A percentile compares a stretch with the other conserved stretches of the same genome.
These are phyloP conservation scores for Thuja plicata DNA, from an alignment of 83 land plant genomes.

Conservation along the genomic window DNA sequence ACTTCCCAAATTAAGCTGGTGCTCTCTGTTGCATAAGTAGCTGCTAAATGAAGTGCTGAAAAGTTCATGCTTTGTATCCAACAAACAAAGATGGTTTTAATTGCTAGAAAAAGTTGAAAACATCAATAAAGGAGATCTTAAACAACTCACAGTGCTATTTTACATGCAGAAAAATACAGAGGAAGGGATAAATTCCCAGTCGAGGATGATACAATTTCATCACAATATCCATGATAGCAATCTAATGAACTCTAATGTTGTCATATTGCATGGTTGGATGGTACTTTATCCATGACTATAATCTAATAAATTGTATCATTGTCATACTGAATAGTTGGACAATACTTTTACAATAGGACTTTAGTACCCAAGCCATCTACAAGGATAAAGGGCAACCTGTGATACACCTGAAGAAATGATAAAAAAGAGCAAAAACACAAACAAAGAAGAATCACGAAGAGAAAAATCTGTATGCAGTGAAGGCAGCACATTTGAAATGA, in stretches of 20 bases:
- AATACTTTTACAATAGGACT: not conserved
- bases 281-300: not conserved
- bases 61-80: not conserved
- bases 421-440: not conserved
- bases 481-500: not conserved
- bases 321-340: not conserved
- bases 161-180: not conserved
- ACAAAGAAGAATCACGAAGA: not conserved
- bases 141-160: not conserved
- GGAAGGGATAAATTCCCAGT: not conserved
- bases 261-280: too few relatives aligned
- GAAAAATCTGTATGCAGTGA: not conserved
- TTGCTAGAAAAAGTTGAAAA: not conserved
- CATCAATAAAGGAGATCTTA: not conserved
- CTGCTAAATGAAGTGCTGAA: not conserved
- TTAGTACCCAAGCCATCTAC: not conserved
- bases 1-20: not conserved
- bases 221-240: not conserved
- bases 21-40: not conserved
- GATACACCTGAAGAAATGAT: not conserved
- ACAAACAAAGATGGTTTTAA: not conserved
- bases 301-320: not conserved
- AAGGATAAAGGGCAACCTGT: not conserved
- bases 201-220: not conserved
- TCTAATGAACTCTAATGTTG: too few relatives aligned